Evolutionary conservation across 2,329 filamentous ascomycete genomes (phyloP), one percentile per base, ranked within the genome.

Genomic region (Didymellaceae sp.): DNA sequence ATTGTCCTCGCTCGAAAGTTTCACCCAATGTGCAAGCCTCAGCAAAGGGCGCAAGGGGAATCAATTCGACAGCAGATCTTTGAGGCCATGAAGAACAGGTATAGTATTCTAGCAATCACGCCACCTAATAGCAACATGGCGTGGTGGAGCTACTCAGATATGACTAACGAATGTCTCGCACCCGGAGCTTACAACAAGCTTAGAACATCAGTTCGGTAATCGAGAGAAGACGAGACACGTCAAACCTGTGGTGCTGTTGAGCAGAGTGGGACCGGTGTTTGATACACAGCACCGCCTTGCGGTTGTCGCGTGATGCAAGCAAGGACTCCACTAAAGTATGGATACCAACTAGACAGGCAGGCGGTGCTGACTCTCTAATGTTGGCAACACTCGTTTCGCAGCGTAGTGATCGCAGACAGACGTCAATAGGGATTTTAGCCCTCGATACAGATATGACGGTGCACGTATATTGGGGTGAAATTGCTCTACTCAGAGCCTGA

Each of bases 301-400:
- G 20, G 43, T 28, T 43, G 37, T 35, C 6, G 43, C 32, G 38
- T 38, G 38, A 38, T 42, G 42, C 42, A 46, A 42, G 48, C 42
- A 46, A 52, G 48, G 48, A 46, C 32, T 33, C 11, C 21, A 22
- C 26, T 20, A n/a, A n/a, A n/a, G n/a, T 18, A 10, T 14, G 16
- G 13, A 37, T 8, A 20, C 20, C 24, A 9, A 25, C 17, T 14
- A 16, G 6, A n/a, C 18, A n/a, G 10, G 16, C 7, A 9, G 9
- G 5, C 14, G 37, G 22, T 26, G 16, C 11, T 31, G 25, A 16
- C 18, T n/a, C 37, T 3, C 17, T 5, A 7, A n/a, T 24, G n/a
- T 10, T 5, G 20, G 17, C 9, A 13, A 7, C 14, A n/a, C 11
- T 14, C 5, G 11, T 24, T 13, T 37, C 10, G 33, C 13, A 13